Evolutionary conservation across 176 grass and related monocot species (phyloP), one percentile per base, ranked within the genome.

Genomic region (Thalia dealbata): DNA sequence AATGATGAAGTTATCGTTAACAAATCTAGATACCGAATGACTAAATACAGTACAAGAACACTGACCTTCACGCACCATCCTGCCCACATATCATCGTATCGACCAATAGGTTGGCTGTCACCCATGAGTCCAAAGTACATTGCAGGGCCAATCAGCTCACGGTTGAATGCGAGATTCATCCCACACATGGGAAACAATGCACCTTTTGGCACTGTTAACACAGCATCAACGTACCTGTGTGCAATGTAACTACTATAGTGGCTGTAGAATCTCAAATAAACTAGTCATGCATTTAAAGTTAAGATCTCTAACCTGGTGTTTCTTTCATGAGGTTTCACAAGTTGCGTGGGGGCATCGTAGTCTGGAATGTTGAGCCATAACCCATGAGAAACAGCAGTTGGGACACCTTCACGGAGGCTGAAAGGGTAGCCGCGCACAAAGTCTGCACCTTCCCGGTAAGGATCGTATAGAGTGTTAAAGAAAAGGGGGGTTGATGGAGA

Each of bases 351-450:
- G 54, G 92, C 92, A 87, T 96, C 92, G 62, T 96, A 96, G 80
- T 96, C 92, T 72, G 92, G 92, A 72, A 96, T 89, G 80, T 96
- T 96, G 28, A 96, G 86, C 92, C 92, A 96, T 32, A 96, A 77
- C 44, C 92, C 88, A 1, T 96, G 92, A 44, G 92, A 96, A 29
- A 91, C 81, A 14, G 92, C 92, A 19, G 92, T 96, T 51, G 73
- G 75, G 35, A 61, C 75, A 69, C 88, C 92, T 26, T 96, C 92
- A 61, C 88, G 88, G 14, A 96, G 84, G 82, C 84, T 87, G 86
- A 96, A 96, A 69, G 92, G 92, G 63, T 96, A 96, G 0, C 92
- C 92, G 79, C 88, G 86, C 38, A 96, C 92, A 85, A 91, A 96
- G 68, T 96, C 88, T 13, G 92, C 88, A 25, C 86, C 92, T 18